Percentiles rank a stretch among this genome's conserved stretches.
Evolutionary conservation across 768 basidiomycete species (phyloP).

Genomic region (Porphyrellus cyaneotinctus): DNA sequence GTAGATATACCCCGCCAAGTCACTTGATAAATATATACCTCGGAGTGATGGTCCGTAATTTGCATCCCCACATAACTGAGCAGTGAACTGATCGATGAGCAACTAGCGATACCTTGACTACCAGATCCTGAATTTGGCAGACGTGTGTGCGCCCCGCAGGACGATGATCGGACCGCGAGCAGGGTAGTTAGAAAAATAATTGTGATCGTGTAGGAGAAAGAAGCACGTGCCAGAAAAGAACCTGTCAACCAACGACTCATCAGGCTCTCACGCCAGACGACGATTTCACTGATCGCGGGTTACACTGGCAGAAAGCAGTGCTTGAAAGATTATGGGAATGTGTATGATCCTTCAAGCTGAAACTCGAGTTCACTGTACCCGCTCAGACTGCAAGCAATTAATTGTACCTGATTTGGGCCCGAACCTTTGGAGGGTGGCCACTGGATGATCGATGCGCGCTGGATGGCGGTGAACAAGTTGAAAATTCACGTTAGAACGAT

Average conservation of each 20-base stretch:
- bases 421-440: not conserved
- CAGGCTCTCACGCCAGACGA: no score
- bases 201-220: not conserved
- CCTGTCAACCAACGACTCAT: not conserved
- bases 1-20: not conserved
- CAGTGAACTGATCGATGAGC: not conserved
- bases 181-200: not conserved
- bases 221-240: not conserved
- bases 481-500: not conserved
- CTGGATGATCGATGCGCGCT: not conserved
- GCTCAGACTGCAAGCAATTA: no score
- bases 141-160: not conserved
- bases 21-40: not conserved
- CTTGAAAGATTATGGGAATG: not conserved
- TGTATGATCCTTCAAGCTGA: not conserved
- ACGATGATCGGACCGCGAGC: not conserved
- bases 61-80: not conserved
- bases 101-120: conserved; percentile 18
- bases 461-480: conserved; percentile 5
- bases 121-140: conserved; percentile 4
- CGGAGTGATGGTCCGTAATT: not conserved
- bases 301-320: conserved; percentile 8
- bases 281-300: no score
- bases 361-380: not conserved
- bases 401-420: not conserved